Evolutionary conservation across 2,329 filamentous ascomycete genomes (phyloP).

Genomic region (Aspergillus aculeatinus): DNA sequence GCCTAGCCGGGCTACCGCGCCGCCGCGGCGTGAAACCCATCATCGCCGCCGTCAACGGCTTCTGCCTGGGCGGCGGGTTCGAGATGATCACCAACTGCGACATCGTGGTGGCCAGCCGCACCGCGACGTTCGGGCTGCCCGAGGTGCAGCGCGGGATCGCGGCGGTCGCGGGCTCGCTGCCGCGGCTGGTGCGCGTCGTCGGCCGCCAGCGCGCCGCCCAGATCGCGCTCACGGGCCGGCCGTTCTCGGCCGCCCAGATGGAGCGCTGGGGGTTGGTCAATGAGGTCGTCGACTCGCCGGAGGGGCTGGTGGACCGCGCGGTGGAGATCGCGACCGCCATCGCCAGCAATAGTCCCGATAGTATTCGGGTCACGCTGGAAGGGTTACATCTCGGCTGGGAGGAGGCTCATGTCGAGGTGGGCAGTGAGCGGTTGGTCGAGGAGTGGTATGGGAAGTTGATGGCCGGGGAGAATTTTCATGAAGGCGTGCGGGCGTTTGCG

Average conservation of each 20-base stretch:
- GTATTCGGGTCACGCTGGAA: slow-evolving; percentile 67
- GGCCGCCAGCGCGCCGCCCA: slow-evolving; percentile 69
- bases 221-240: slow-evolving; percentile 65
- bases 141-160: slow-evolving; percentile 71
- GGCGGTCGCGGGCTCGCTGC: slow-evolving; percentile 68
- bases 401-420: slow-evolving; percentile 62
- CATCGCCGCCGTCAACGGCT: slow-evolving; percentile 72
- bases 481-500: slow-evolving; percentile 71
- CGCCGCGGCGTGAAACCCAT: slow-evolving; percentile 71
- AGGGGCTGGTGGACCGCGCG: slow-evolving; percentile 40
- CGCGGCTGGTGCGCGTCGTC: slow-evolving; percentile 64
- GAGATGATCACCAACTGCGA: slow-evolving; percentile 76
- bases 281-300: slow-evolving; percentile 52
- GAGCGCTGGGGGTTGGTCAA: slow-evolving; percentile 69
- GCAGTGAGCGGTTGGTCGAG: slow-evolving; percentile 56
- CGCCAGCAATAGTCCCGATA: slow-evolving; percentile 67
- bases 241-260: slow-evolving; percentile 60
- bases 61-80: slow-evolving; percentile 72
- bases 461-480: slow-evolving; percentile 67
- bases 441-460: slow-evolving; percentile 61
- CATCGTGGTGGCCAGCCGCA: slow-evolving; percentile 53
- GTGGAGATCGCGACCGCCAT: slow-evolving; percentile 61
- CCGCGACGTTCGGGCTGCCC: slow-evolving; percentile 66
- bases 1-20: slow-evolving; percentile 67
- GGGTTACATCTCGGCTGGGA: slow-evolving; percentile 72